phyloP scores from a whole-genome alignment of 202 grass and related monocot genomes.

The Panicum virgatum region DNA sequence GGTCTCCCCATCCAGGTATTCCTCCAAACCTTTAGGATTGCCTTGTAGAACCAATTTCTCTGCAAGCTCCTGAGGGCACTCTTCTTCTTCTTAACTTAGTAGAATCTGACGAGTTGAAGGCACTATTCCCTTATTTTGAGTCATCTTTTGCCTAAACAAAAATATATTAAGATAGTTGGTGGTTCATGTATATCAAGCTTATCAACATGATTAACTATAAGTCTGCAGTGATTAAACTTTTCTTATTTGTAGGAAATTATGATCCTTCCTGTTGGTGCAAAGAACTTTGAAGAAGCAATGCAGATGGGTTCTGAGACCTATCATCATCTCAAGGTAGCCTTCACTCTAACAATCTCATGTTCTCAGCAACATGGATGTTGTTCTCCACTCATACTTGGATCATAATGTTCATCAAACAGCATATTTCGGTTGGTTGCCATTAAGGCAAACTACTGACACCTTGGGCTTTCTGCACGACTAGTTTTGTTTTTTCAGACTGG shows the following conservation, averaged over 20 bases:
- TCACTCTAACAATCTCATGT: constrained; percentile 10
- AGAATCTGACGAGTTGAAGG: constrained; percentile 1
- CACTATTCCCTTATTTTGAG: constrained; percentile 20
- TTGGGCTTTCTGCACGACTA: background rate
- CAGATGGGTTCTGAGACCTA: constrained; percentile 94
- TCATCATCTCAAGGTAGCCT: constrained; percentile 87
- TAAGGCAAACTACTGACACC: constrained; percentile 3
- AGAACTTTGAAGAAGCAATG: constrained; percentile 90
- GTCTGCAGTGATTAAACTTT: constrained; percentile 24
- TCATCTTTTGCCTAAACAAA: background rate
- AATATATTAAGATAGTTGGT: constrained; percentile 7
- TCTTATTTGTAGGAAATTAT: constrained; percentile 86
- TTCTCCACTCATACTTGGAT: constrained; percentile 14
- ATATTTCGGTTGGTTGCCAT: constrained; percentile 13
- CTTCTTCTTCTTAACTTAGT: background rate
- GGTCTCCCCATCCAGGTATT: constrained; percentile 77
- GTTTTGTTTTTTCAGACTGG: background rate
- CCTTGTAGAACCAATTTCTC: constrained; percentile 15
- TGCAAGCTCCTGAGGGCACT: constrained; percentile 8
- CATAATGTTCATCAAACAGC: constrained; percentile 25
- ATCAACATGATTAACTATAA: background rate
- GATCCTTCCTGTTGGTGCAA: constrained; percentile 88
- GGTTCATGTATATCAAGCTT: constrained; percentile 20
- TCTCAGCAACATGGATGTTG: background rate
- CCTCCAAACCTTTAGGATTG: constrained; percentile 31